These are phyloP conservation scores for Bremia lactucae DNA, from an alignment of 352 stramenopile genomes.

Conservation along the genomic window DNA sequence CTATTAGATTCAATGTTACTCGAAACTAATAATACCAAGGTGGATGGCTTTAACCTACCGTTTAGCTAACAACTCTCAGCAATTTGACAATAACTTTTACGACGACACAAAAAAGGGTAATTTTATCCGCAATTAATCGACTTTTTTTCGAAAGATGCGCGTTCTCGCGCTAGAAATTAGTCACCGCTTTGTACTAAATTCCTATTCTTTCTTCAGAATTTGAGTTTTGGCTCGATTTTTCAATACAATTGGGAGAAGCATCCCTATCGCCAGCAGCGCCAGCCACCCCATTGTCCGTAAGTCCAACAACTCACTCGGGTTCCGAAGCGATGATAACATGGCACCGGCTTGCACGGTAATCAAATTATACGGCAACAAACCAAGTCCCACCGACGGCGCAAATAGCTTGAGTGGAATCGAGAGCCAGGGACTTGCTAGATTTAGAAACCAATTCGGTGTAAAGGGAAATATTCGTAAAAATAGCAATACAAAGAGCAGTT, in stretches of 20 bases:
- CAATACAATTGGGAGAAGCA: constrained; percentile 56
- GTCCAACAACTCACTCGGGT: constrained; percentile 58
- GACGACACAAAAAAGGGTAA: no score
- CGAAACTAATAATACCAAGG: no score
- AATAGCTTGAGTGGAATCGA: constrained; percentile 60
- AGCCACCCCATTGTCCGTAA: constrained; percentile 44
- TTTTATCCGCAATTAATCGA: no score
- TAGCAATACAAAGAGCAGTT: constrained; percentile 53
- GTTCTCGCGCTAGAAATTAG: no score
- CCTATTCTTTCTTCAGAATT: no score
- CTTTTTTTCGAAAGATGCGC: no score
- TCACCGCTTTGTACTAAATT: no score
- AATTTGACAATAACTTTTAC: no score
- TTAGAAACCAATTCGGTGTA: constrained; percentile 81
- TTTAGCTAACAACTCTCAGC: no score
- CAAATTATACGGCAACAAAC: constrained; percentile 78
- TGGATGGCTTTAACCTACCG: no score
- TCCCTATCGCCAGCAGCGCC: constrained; percentile 41
- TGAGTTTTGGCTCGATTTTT: constrained; percentile 27
- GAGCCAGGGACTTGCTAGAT: constrained; percentile 70
- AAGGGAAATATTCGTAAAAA: constrained; percentile 77
- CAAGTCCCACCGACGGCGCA: constrained; percentile 46
- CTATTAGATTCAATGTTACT: no score
- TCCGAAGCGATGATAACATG: constrained; percentile 61
- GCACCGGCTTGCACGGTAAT: constrained; percentile 67